These are phyloP conservation scores for Tritrichomonas foetus DNA, from an alignment of 208 protist genomes.

Conservation along the genomic window DNA sequence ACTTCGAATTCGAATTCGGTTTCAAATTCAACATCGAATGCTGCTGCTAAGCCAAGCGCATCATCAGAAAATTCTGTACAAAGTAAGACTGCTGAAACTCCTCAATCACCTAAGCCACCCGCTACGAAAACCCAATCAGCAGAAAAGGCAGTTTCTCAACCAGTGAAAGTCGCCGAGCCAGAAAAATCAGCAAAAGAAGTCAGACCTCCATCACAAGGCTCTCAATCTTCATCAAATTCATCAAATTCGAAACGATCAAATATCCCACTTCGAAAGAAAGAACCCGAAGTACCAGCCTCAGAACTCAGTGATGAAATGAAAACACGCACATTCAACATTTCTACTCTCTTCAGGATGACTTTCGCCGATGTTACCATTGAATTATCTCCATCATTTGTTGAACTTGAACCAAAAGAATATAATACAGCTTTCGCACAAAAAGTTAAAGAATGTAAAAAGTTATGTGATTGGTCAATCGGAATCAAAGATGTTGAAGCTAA, in stretches of 20 bases:
- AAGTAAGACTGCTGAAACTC: too few species aligned
- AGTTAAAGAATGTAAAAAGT: constrained; percentile 23
- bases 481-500: constrained; percentile 34
- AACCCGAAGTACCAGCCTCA: background rate
- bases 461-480: constrained; percentile 9
- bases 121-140: too few species aligned
- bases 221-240: background rate
- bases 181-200: too few species aligned
- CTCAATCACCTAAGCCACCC: too few species aligned
- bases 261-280: background rate
- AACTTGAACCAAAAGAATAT: background rate
- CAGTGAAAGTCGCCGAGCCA: too few species aligned
- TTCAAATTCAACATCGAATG: too few species aligned
- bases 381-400: background rate
- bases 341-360: background rate
- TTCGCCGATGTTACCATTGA: background rate
- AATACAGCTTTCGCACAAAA: background rate
- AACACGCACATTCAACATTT: background rate
- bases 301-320: background rate
- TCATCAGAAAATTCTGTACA: too few species aligned
- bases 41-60: too few species aligned
- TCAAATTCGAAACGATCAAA: background rate
- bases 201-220: too few species aligned
- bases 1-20: too few species aligned
- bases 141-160: too few species aligned